These are phyloP conservation scores for Gigaspora rosea DNA, from an alignment of 192 early-diverging fungal genomes.

Conservation along the genomic window DNA sequence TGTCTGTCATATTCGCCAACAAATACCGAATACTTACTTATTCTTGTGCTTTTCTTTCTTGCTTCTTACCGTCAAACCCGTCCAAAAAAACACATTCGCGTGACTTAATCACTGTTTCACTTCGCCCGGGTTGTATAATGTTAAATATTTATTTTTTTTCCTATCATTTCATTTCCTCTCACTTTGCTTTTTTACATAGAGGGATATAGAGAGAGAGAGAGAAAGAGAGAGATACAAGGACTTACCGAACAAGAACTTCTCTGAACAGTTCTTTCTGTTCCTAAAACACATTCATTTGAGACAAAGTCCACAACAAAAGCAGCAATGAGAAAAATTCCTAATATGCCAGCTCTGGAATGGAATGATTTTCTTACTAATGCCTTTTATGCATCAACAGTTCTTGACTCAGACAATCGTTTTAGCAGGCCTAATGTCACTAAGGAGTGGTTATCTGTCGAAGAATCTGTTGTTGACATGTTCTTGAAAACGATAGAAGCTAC, in stretches of 20 bases:
- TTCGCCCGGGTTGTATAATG: too few species aligned
- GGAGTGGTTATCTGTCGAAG: constrained; percentile 4
- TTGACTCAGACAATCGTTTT: constrained; percentile 1
- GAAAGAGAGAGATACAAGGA: too few species aligned
- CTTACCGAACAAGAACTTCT: constrained; percentile 19
- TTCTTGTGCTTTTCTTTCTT: constrained; percentile 1
- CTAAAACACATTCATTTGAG: not conserved
- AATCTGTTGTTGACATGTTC: constrained; percentile 22
- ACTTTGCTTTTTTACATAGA: too few species aligned
- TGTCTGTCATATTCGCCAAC: not conserved
- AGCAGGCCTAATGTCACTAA: not conserved
- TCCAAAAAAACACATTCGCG: not conserved
- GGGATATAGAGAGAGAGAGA: too few species aligned
- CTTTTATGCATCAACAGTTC: not conserved
- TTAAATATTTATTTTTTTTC: too few species aligned
- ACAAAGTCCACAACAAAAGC: constrained; percentile 2
- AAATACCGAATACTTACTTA: constrained; percentile 27
- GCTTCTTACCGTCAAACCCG: not conserved
- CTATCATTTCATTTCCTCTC: too few species aligned
- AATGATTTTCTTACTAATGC: constrained; percentile 25
- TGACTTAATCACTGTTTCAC: not conserved
- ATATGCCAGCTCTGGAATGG: constrained; percentile 12
- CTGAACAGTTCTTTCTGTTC: not conserved
- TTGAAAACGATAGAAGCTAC: constrained; percentile 16
- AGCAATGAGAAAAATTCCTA: constrained; percentile 12